Percentiles rank a stretch among this genome's conserved stretches.
These are phyloP conservation scores for Fusarium paranaense DNA, from an alignment of 2,329 filamentous ascomycete species.

Conservation along the genomic window DNA sequence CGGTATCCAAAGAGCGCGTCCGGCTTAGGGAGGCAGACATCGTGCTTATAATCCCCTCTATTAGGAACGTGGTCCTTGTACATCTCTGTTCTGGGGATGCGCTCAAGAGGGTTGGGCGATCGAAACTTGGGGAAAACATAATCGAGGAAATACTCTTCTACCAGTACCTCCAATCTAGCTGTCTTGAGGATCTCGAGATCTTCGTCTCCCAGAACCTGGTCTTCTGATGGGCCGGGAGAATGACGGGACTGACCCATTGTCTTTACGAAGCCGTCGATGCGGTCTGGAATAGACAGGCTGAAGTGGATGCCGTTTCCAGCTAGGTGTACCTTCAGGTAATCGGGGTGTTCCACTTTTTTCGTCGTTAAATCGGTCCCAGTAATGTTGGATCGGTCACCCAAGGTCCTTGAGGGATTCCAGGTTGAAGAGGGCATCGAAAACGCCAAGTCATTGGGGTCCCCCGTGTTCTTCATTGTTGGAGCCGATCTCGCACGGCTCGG, in stretches of 20 bases:
- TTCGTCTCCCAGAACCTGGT: neutral
- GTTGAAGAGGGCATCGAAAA: neutral
- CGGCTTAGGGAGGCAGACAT: slow-evolving; percentile 12
- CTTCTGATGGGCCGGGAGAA: slow-evolving; percentile 1
- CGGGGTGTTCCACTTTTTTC: no score
- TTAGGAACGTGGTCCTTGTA: neutral
- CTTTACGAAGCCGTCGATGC: neutral
- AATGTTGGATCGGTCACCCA: neutral
- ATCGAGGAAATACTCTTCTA: neutral
- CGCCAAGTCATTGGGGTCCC: neutral
- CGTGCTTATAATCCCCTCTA: neutral
- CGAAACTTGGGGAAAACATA: neutral
- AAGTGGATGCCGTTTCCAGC: neutral
- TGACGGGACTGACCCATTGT: neutral
- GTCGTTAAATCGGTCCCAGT: neutral
- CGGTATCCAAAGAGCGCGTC: slow-evolving; percentile 28
- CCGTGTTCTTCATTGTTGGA: neutral
- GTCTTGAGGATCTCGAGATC: neutral
- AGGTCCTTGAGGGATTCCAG: neutral
- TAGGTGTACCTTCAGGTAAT: no score
- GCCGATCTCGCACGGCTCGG: neutral
- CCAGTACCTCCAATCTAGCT: neutral
- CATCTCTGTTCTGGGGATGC: neutral
- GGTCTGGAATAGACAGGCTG: neutral
- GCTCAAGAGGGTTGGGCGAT: no score